These are phyloP conservation scores for Zopfia rhizophila DNA, from an alignment of 2,329 filamentous ascomycete genomes.

Conservation along the genomic window DNA sequence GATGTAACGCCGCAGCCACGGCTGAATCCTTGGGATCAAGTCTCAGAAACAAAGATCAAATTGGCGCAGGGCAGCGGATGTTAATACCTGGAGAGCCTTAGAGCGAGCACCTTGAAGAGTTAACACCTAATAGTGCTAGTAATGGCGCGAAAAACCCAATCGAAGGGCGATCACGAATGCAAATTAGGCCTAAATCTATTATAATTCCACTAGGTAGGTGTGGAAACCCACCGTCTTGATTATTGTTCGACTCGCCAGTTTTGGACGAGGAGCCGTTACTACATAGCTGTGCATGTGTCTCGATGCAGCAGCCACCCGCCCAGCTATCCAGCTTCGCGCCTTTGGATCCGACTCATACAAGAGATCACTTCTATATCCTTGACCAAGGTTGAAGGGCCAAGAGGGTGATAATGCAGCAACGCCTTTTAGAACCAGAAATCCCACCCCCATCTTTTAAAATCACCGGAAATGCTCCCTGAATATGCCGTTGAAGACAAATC, in stretches of 20 bases:
- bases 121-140: no score
- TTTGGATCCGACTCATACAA: conserved; percentile 38
- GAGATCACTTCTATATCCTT: conserved; percentile 40
- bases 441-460: conserved; percentile 38
- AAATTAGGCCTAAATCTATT: no score
- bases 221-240: conserved; percentile 24
- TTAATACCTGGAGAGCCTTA: no score
- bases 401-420: conserved; percentile 49
- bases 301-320: conserved; percentile 1
- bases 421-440: conserved; percentile 45
- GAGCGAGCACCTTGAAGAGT: no score
- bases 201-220: conserved; percentile 18
- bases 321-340: conserved; percentile 14
- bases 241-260: conserved; percentile 30
- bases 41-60: no score
- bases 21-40: no score
- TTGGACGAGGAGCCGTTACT: conserved; percentile 30
- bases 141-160: no score
- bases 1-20: no score
- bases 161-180: no score
- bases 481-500: conserved; percentile 72
- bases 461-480: conserved; percentile 35
- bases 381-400: conserved; percentile 53
- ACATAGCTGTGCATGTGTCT: conserved; percentile 20
- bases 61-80: no score